These are phyloP conservation scores for Penicillium sp. DNA, from an alignment of 2,329 filamentous ascomycete species.

Conservation along the genomic window DNA sequence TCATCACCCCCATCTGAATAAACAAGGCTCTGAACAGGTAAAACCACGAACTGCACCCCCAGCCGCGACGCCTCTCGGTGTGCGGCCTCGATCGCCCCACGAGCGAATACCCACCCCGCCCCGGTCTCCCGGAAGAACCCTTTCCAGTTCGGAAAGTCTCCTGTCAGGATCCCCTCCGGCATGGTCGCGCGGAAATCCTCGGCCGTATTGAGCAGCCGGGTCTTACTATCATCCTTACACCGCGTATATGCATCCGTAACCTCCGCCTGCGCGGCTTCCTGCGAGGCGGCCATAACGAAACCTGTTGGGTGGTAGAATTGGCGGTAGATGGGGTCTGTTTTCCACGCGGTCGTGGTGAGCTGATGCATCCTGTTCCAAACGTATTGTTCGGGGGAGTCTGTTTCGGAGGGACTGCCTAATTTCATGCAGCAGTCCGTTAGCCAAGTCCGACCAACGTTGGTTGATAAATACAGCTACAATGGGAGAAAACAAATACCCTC, in stretches of 20 bases:
- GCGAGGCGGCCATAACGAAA: conserved; percentile 43
- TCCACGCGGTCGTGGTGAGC: conserved; percentile 36
- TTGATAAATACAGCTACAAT: background rate
- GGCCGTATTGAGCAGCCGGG: conserved; percentile 44
- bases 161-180: conserved; percentile 57
- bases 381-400: background rate
- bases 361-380: conserved; percentile 2
- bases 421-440: background rate
- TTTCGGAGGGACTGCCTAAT: background rate
- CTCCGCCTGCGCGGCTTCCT: background rate
- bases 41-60: background rate
- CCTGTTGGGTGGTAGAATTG: conserved; percentile 54
- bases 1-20: background rate
- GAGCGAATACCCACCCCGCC: conserved; percentile 61
- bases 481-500: conserved; percentile 33
- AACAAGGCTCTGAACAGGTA: background rate
- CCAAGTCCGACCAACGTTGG: too few relatives aligned
- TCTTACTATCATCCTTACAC: conserved; percentile 25
- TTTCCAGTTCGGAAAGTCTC: conserved; percentile 56
- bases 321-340: conserved; percentile 49
- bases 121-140: conserved; percentile 49
- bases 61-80: background rate
- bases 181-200: conserved; percentile 57
- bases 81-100: conserved; percentile 50
- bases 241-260: background rate